Percentiles rank a stretch among this genome's conserved stretches.
phyloP scores from a whole-genome alignment of 1,284 basidiomycete species.

The Garcileccinum viscosum region DNA sequence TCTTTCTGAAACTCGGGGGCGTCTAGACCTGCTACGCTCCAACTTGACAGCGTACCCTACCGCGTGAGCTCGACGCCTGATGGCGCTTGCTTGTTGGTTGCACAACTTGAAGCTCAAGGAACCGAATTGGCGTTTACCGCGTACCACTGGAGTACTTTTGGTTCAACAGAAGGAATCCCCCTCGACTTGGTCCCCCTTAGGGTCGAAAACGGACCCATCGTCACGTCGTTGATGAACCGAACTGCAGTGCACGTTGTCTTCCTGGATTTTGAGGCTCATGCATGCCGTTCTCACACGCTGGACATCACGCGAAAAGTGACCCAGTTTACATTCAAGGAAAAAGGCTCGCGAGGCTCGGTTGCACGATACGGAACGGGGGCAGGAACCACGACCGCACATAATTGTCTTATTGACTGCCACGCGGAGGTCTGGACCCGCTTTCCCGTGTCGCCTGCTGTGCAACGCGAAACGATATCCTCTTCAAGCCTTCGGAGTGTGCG shows the following conservation, averaged over 20 bases:
- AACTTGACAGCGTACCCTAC: constrained; percentile 23
- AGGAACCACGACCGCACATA: constrained; percentile 39
- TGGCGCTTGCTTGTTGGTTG: constrained; percentile 54
- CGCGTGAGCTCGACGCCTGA: constrained; percentile 52
- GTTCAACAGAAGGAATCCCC: constrained; percentile 24
- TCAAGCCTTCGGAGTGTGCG: constrained; percentile 38
- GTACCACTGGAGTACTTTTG: constrained; percentile 35
- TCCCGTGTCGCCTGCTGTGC: constrained; percentile 62
- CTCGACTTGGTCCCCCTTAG: constrained; percentile 18
- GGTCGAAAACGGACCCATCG: constrained; percentile 2
- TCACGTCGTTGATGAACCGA: constrained; percentile 54
- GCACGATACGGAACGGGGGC: constrained; percentile 23
- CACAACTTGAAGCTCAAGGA: constrained; percentile 36
- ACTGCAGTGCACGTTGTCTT: constrained; percentile 49
- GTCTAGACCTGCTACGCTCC: constrained; percentile 28
- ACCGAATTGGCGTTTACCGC: constrained; percentile 19
- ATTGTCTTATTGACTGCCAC: constrained; percentile 62
- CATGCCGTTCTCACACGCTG: constrained; percentile 49
- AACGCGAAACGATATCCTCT: constrained; percentile 50
- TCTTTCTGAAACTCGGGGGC: constrained; percentile 3
- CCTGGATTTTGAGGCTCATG: constrained; percentile 40
- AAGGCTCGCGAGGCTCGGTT: constrained; percentile 22
- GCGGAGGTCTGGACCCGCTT: constrained; percentile 69
- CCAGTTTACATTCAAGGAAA: constrained; percentile 59
- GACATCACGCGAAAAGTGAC: constrained; percentile 60